Percentiles rank a stretch among this genome's conserved stretches.
Evolutionary conservation across 805 yeast species (phyloP).

Genomic region (Blastobotrys peoriensis): DNA sequence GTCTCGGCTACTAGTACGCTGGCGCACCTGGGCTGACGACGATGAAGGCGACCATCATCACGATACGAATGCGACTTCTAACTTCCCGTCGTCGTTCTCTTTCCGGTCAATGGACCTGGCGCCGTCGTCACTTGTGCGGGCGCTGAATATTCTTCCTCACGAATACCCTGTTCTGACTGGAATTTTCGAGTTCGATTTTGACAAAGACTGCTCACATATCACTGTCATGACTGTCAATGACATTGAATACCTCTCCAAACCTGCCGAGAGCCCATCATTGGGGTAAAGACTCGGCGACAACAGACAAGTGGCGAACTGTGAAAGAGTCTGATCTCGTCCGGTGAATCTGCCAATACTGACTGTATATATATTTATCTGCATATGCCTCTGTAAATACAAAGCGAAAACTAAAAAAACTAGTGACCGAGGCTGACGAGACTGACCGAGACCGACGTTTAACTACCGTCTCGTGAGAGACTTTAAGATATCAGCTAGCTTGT

Average conservation of each 20-base stretch:
- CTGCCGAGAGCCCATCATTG: constrained; percentile 15
- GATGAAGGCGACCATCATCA: not conserved
- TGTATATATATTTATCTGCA: too few relatives aligned
- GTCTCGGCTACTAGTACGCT: constrained; percentile 8
- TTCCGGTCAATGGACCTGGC: not conserved
- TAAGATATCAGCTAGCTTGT: too few relatives aligned
- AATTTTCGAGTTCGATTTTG: constrained; percentile 31
- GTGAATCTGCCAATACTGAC: too few relatives aligned
- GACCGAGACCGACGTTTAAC: too few relatives aligned
- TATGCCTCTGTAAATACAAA: too few relatives aligned
- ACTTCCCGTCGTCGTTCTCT: constrained; percentile 6
- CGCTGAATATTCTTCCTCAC: constrained; percentile 27
- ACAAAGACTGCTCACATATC: constrained; percentile 21
- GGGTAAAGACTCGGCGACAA: too few relatives aligned
- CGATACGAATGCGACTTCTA: constrained; percentile 1
- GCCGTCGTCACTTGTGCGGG: constrained; percentile 17
- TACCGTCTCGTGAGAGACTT: too few relatives aligned
- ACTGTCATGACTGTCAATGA: constrained; percentile 28
- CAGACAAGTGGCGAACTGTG: too few relatives aligned
- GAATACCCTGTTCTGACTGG: constrained; percentile 33
- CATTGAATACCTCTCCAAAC: constrained; percentile 29
- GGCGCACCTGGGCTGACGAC: constrained; percentile 9
- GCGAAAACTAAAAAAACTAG: too few relatives aligned
- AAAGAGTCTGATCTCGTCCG: too few relatives aligned
- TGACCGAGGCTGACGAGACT: too few relatives aligned